Conservation (phyloP, 371 early-diverging fungal genomes). For the Massospora cicadina region DNA sequence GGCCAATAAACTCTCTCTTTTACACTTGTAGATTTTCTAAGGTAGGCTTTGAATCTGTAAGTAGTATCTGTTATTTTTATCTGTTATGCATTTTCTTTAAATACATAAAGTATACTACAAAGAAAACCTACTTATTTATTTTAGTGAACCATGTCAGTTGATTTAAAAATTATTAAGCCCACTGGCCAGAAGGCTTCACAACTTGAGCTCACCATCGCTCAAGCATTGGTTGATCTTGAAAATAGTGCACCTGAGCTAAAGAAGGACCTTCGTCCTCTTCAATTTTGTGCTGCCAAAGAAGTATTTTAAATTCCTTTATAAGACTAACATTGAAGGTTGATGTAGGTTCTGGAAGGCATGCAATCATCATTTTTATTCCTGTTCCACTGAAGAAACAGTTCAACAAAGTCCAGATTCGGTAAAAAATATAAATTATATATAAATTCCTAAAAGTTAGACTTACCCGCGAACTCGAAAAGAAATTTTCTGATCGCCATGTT, state of each 20-base stretch:
- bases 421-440: conserved; percentile 12
- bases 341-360: conserved; percentile 86
- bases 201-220: conserved; percentile 87
- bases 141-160: conserved; percentile 23
- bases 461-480: conserved; percentile 97
- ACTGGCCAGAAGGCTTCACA: conserved; percentile 57
- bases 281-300: conserved; percentile 89
- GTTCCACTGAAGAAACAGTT: conserved; percentile 80
- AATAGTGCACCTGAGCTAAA: conserved; percentile 84
- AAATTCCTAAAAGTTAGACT: conserved; percentile 22
- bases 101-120: too few species aligned
- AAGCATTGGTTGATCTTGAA: conserved; percentile 89
- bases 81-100: too few species aligned
- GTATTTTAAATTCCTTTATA: conserved; percentile 24
- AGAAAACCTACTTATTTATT: too few species aligned
- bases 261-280: conserved; percentile 83
- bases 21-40: too few species aligned
- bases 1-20: too few species aligned
- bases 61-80: too few species aligned
- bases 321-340: conserved; percentile 62
- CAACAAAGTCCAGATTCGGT: conserved; percentile 85
- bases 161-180: conserved; percentile 61
- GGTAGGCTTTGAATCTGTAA: too few species aligned
- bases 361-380: conserved; percentile 91
- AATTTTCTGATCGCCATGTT: conserved; percentile 96